Base-by-base conservation (phyloP, 148 eudicot species). In the Chenopodium suecicum region DNA sequence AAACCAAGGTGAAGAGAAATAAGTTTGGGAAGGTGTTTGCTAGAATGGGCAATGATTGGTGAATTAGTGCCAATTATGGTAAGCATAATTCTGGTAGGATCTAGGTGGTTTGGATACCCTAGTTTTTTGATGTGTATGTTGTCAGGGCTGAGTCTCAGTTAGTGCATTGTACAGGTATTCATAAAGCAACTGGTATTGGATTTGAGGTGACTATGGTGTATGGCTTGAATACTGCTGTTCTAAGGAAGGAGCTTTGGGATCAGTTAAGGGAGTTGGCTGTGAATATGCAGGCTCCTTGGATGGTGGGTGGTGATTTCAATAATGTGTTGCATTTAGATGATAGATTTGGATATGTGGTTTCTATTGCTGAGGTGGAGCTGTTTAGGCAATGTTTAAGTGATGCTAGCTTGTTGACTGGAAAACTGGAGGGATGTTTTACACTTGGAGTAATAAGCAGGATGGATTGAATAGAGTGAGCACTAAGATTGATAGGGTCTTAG, bases 61-160 rank as follows among this genome's bases (percentile, higher is more conserved):
- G 0, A 9, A 1, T 56, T 7, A 3, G 12, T 56, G 1, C 62
- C 0, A 56, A 56, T 2, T 11, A 56, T 56, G 1, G 31, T 29
- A 29, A 29, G 31, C 31, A 29, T 29, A 29, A 1, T 29, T 1
- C 1, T 29, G 1, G 31, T 1, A 29, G 1, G 1, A 29, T 29
- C 0, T 29, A 0, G 31, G 31, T 29, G 31, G 31, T 29, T 29
- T 29, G 1, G 31, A 1, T 29, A 1, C 1, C 31, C 1, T 1
- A 29, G 31, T 1, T 29, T 29, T 29, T 29, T 29, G 0, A 29
- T 29, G 31, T 29, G 1, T 1, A 0, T 29, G 1, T 29, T 1
- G 1, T 29, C 1, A 1, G 31, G 1, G 31, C 1, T 1, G 31
- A 29, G 1, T 1, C 31, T 29, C 1, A 1, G 1, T 1, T 29